A percentile compares a stretch with the other conserved stretches of the same genome.
Evolutionary conservation across 495 filamentous ascomycete species (phyloP).

Genomic region (Aspergillus funiculosus): DNA sequence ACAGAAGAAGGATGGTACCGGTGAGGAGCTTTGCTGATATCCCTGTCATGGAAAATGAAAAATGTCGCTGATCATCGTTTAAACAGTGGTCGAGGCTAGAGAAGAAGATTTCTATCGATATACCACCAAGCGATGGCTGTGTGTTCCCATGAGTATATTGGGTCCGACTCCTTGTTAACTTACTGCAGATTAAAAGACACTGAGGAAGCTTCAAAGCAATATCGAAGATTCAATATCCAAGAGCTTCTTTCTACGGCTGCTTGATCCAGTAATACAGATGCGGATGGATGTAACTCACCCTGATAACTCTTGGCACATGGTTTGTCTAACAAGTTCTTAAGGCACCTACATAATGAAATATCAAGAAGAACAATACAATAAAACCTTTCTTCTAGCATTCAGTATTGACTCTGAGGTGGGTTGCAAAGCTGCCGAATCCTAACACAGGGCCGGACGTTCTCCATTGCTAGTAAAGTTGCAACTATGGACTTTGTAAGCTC

Average conservation of each 20-base stretch:
- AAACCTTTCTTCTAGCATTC: not conserved
- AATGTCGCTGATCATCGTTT: not conserved
- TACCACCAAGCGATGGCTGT: conserved; percentile 4
- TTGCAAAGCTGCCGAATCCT: not conserved
- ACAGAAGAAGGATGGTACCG: not conserved
- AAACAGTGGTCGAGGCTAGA: not conserved
- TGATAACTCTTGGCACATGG: not conserved
- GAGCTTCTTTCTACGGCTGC: not conserved
- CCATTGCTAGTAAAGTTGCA: conserved; percentile 4
- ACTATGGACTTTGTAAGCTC: conserved; percentile 1
- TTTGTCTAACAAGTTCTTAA: not conserved
- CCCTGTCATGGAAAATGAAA: no score
- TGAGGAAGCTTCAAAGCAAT: not conserved
- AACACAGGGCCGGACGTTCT: not conserved
- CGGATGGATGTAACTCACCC: not conserved
- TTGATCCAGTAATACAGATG: not conserved
- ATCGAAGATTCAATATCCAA: not conserved
- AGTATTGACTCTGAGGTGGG: not conserved
- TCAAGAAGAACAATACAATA: not conserved
- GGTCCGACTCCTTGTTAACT: not conserved
- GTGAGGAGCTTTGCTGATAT: not conserved
- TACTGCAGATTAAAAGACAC: not conserved
- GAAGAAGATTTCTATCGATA: not conserved
- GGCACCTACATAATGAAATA: not conserved
- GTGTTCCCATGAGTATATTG: not conserved